Conservation (phyloP, 2,329 filamentous ascomycete genomes). For the Xylaria sp. region DNA sequence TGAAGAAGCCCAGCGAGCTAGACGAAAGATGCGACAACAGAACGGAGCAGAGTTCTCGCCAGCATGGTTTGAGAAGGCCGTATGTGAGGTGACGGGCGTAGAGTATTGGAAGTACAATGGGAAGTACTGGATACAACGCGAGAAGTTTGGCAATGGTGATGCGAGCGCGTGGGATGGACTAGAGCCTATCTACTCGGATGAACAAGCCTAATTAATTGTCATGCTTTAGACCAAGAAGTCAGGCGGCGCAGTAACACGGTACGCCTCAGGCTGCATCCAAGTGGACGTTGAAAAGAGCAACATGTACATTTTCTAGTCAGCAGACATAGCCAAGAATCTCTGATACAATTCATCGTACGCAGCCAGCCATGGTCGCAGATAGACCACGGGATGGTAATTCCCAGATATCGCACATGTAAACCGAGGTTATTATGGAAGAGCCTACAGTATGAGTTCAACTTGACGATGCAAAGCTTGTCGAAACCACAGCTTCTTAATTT, state of each 20-base stretch:
- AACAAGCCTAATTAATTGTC: conserved; percentile 16
- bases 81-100: conserved; percentile 84
- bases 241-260: conserved; percentile 2
- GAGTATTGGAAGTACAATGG: conserved; percentile 90
- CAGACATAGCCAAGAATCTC: conserved; percentile 20
- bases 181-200: conserved; percentile 75
- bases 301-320: conserved; percentile 28
- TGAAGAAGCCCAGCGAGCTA: conserved; percentile 88
- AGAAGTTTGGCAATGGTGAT: conserved; percentile 71
- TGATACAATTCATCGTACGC: conserved; percentile 24
- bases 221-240: background rate
- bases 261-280: conserved; percentile 12
- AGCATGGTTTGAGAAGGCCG: conserved; percentile 82
- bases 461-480: background rate
- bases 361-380: background rate
- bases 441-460: background rate
- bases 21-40: conserved; percentile 77
- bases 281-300: background rate
- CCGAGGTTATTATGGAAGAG: background rate
- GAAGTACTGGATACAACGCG: conserved; percentile 84
- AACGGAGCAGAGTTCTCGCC: conserved; percentile 84
- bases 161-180: conserved; percentile 72
- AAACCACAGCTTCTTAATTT: background rate
- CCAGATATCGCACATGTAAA: background rate
- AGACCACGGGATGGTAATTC: background rate